Base-by-base conservation (phyloP, 495 filamentous ascomycete species). In the Aspergillus nidulans region DNA sequence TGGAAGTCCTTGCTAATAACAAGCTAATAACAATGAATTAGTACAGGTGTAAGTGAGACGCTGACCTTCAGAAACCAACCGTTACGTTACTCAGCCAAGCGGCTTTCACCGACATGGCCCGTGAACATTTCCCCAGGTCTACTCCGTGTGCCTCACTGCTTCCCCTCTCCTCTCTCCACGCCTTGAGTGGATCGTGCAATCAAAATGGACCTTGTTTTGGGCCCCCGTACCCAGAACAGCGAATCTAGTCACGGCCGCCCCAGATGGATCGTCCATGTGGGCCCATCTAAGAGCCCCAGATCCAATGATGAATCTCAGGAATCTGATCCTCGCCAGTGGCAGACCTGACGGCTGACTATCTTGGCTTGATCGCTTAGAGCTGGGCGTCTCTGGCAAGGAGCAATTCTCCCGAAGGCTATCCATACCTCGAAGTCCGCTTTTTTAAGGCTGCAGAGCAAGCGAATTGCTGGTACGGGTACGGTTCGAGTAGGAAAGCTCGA, bases 41-140 rank as follows among this genome's bases (percentile, higher is more conserved):
- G n/a, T n/a, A n/a, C n/a, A n/a, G n/a, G n/a, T n/a, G n/a, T n/a
- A n/a, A n/a, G 8, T 43, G 41, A 21, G 18, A 8, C 41, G 23
- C 39, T 19, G 6, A 4, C 1, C 44, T 53, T 48, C n/a, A 9
- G 13, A 55, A 55, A 49, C 32, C 44, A 42, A 10, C 52, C 34
- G 52, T 32, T 20, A 24, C 23, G 52, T 55, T 49, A 55, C 52
- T 26, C 52, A 48, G 52, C 52, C 52, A 55, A 55, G 52, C 13
- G 41, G 41, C 28, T 19, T 47, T 54, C 20, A 23, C 32, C 40
- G 32, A 50, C 48, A 24, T 50, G 48, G 48, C 26, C 52, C 42
- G 40, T 45, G 52, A 38, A 26, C 41, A 39, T 46, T 53, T 38
- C 42, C 52, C 52, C 40, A 46, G 40, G 52, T 42, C 26, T 45